Conservation (phyloP, 305 asterid species). For the Stenogyne calaminthoides region DNA sequence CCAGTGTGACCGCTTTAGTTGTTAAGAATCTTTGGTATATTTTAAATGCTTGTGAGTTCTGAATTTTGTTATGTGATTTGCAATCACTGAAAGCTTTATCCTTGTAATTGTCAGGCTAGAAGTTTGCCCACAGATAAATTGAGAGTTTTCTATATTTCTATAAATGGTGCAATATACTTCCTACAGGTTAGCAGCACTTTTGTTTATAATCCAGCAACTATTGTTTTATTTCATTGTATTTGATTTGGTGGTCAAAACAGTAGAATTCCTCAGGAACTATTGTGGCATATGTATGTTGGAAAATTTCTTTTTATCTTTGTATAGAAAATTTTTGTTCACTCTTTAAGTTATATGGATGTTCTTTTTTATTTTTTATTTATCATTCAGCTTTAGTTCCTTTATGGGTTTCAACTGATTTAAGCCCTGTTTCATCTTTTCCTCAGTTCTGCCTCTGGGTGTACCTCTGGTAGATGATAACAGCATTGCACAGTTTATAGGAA, state of each 20-base stretch:
- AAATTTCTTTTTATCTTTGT: background rate
- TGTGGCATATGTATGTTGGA: conserved; percentile 14
- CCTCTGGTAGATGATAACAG: conserved; percentile 67
- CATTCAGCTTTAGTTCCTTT: background rate
- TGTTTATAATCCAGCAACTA: conserved; percentile 21
- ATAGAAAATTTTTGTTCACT: background rate
- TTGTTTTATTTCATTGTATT: conserved; percentile 17
- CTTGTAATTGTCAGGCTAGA: conserved; percentile 73
- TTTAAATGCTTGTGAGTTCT: conserved; percentile 26
- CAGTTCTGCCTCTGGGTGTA: conserved; percentile 84
- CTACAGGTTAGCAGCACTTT: conserved; percentile 60
- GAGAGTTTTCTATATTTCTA: conserved; percentile 59
- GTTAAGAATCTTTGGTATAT: background rate
- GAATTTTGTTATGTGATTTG: conserved; percentile 18
- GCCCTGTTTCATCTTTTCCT: conserved; percentile 21
- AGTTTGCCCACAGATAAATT: conserved; percentile 94
- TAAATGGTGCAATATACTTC: conserved; percentile 65
- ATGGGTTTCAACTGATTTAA: conserved; percentile 11
- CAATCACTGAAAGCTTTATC: conserved; percentile 33
- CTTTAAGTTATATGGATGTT: conserved; percentile 5
- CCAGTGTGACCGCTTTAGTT: conserved; percentile 5
- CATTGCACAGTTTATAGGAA: conserved; percentile 60
- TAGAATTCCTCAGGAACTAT: conserved; percentile 14
- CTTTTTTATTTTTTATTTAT: background rate
- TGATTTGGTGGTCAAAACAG: conserved; percentile 4